phyloP scores from a whole-genome alignment of 805 yeast species.

The Wickerhamomyces bovis region DNA sequence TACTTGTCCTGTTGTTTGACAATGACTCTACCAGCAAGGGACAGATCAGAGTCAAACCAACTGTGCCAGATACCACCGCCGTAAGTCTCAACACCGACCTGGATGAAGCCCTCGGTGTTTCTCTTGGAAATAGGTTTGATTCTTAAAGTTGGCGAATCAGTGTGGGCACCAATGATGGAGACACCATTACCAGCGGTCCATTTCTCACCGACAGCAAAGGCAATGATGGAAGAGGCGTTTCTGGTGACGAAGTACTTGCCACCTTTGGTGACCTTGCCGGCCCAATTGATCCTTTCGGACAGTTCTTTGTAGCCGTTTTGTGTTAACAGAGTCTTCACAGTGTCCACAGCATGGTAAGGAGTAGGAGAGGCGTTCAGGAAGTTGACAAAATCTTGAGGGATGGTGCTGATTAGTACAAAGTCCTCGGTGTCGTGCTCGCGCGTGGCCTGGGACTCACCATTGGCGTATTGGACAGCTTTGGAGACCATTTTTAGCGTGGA shows the following conservation, averaged over 20 bases:
- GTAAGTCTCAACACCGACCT: conserved; percentile 88
- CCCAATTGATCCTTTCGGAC: conserved; percentile 70
- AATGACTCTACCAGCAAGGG: conserved; percentile 88
- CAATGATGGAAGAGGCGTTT: conserved; percentile 83
- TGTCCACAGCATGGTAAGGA: conserved; percentile 86
- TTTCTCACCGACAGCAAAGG: conserved; percentile 72
- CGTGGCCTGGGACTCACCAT: conserved; percentile 12
- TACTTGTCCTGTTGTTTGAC: conserved; percentile 42
- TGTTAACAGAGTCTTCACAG: conserved; percentile 47
- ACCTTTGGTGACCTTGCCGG: conserved; percentile 42
- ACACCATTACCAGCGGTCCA: conserved; percentile 76
- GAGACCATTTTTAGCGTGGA: conserved; percentile 7
- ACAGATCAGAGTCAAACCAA: conserved; percentile 93
- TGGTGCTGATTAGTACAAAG: conserved; percentile 9
- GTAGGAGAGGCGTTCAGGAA: conserved; percentile 86
- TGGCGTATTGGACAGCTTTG: conserved; percentile 22
- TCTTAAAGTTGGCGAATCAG: conserved; percentile 87
- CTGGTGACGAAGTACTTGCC: conserved; percentile 83
- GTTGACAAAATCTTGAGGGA: conserved; percentile 50
- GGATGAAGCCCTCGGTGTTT: conserved; percentile 67
- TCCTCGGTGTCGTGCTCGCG: not conserved
- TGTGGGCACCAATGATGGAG: conserved; percentile 91
- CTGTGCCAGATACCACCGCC: conserved; percentile 97
- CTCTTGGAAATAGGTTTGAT: conserved; percentile 82
- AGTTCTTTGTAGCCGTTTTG: conserved; percentile 69